A percentile compares a stretch with the other conserved stretches of the same genome.
These are phyloP conservation scores for Aspergillus eucalypticola DNA, from an alignment of 2,329 filamentous ascomycete genomes.

Conservation along the genomic window DNA sequence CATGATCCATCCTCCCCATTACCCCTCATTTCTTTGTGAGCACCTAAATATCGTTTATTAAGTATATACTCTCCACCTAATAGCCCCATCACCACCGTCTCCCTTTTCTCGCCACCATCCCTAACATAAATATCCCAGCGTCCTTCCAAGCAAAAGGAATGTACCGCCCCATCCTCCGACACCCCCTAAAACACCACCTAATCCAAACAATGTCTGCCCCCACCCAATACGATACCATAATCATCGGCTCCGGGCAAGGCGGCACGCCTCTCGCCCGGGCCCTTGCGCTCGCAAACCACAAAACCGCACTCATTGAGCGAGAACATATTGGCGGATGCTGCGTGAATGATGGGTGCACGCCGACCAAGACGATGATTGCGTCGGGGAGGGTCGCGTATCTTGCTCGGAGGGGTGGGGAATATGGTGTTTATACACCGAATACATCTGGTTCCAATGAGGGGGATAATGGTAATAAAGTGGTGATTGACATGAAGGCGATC, in stretches of 20 bases:
- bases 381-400: slow-evolving; percentile 53
- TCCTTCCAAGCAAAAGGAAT: not conserved
- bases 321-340: slow-evolving; percentile 55
- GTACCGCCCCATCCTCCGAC: not conserved
- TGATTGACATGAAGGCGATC: slow-evolving; percentile 52
- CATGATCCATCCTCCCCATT: not conserved
- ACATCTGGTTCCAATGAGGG: no score
- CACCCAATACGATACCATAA: slow-evolving; percentile 10
- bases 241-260: slow-evolving; percentile 14
- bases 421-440: not conserved
- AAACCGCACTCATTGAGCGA: slow-evolving; percentile 8
- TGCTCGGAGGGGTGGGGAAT: not conserved
- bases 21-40: no score
- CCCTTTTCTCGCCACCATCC: not conserved
- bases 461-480: slow-evolving; percentile 19
- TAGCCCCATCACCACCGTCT: not conserved
- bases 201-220: not conserved
- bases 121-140: not conserved
- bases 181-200: not conserved
- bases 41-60: no score
- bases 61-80: not conserved
- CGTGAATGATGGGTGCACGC: slow-evolving; percentile 58
- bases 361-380: slow-evolving; percentile 60
- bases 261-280: slow-evolving; percentile 8
- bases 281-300: slow-evolving; percentile 3